Evolutionary conservation across 768 basidiomycete species (phyloP), one percentile per base, ranked within the genome.

Genomic region (Kondoa malvinella): DNA sequence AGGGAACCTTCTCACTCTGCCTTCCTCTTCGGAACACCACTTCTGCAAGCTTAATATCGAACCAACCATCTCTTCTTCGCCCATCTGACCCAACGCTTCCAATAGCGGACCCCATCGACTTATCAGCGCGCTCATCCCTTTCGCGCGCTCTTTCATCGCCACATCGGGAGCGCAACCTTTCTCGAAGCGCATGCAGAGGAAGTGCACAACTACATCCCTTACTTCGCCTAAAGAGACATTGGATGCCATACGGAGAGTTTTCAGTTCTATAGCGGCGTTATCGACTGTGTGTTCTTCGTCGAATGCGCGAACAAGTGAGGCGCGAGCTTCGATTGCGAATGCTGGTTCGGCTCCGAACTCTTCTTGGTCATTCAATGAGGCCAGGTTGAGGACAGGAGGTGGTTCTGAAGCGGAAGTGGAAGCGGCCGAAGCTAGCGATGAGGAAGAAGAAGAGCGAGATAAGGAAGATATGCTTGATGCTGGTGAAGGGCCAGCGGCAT

Each of bases 171-270:
- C 83, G 1, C 82, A 82, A 1, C 85, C 80, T 56, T 89, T 77
- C 62, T 79, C 79, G 59, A 92, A 85, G 68, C 82, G 82, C 68
- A 85, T 84, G 66, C 94, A 85, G 68, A 97, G 81, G 50, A 85
- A 87, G n/a, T 82, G 82, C 40, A 96, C 81, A n/a, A 96, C 89
- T 17, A 87, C 87, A 77, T 92, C 87, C 64, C 88, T 82, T 17
- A 95, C 92, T 64, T 85, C 81, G n/a, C 82, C 82, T 25, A 95
- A 81, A 14, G 88, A 83, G 30, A 96, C 94, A 73, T 96, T 97
- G 74, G 87, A 88, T 34, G 91, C 90, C 89, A 97, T 94, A 62
- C 92, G 87, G 58, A 99, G 82, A 57, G 94, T 95, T 79, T 94
- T 91, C 69, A 97, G 82, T 76, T 97, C 94, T 70, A 97, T 87